Evolutionary conservation across 345 rosid species (phyloP), one percentile per base, ranked within the genome.

Genomic region (Balakata baccata): DNA sequence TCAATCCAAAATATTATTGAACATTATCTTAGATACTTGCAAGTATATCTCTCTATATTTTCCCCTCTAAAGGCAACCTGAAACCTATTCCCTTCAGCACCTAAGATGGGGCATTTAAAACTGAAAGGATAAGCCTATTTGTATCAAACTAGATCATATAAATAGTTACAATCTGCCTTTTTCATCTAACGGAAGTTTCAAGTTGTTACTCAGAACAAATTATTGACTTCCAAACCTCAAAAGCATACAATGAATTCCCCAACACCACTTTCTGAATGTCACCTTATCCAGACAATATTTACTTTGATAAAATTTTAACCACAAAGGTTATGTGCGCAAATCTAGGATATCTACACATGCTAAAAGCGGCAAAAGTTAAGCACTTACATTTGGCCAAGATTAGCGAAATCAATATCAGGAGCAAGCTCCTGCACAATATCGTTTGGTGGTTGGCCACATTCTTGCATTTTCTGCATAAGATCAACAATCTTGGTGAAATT

Each of bases 381-480:
- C 54, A 86, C 98, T 90, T 84, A 96, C 98, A 91, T 50, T 77
- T 89, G 96, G 51, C 93, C 91, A 47, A 96, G 89, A 77, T 71
- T 88, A 14, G 97, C 79, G 11, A 91, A 79, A 81, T 91, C 97
- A 50, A 93, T 88, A 38, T 94, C 97, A 58, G 96, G 98, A 74
- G 92, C 87, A 72, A 96, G 86, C 87, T 93, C 97, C 72, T 87
- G 94, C 68, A 96, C 89, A 70, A 96, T 91, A 60, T 96, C 98
- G 68, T 86, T 86, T 2, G 99, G 99, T 53, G 99, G 98, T 74
- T 96, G 97, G 52, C 99, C 99, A 63, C 97, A 96, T 70, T 96
- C 99, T 84, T 96, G 99, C 99, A 96, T 93, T 79, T 91, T 93
- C 86, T 91, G 99, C 99, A 96, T 90, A 25, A 96, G 92, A 66